A percentile compares a stretch with the other conserved stretches of the same genome.
Evolutionary conservation across 768 basidiomycete species (phyloP).

Genomic region (Suillus brevipes): DNA sequence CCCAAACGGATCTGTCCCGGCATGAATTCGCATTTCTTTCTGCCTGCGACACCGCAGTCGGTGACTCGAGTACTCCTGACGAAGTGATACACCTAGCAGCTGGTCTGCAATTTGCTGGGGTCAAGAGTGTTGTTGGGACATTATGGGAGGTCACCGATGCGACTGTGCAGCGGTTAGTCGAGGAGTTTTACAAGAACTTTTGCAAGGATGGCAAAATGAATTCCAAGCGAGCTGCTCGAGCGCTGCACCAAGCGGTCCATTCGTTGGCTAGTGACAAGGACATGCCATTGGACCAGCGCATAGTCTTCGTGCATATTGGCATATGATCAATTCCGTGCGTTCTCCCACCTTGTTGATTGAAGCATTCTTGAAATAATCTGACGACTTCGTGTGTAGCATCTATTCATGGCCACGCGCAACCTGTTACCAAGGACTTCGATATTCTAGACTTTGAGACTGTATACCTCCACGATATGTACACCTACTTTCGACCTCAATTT

Average conservation of each 20-base stretch:
- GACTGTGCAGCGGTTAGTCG: not conserved
- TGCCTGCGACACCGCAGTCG: constrained; percentile 16
- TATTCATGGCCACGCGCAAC: not conserved
- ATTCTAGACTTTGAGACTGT: not conserved
- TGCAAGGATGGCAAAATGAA: not conserved
- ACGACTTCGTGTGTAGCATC: not conserved
- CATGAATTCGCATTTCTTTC: constrained; percentile 17
- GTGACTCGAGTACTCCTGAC: not conserved
- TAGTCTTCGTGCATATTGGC: not conserved
- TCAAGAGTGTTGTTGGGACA: not conserved
- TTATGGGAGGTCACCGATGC: not conserved
- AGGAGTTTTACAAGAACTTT: not conserved
- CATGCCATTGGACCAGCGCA: not conserved
- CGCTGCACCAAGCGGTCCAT: not conserved
- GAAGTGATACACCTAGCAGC: not conserved
- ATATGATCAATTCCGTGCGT: not conserved
- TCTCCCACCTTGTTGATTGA: not conserved
- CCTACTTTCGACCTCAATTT: no score
- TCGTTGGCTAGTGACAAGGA: not conserved
- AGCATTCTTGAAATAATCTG: not conserved
- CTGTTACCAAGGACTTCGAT: not conserved
- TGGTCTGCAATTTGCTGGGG: not conserved
- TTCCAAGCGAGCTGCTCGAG: not conserved
- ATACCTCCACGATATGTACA: no score
- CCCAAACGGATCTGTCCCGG: not conserved